Conservation (phyloP, 495 filamentous ascomycete genomes). For the Podospora appendiculata region DNA sequence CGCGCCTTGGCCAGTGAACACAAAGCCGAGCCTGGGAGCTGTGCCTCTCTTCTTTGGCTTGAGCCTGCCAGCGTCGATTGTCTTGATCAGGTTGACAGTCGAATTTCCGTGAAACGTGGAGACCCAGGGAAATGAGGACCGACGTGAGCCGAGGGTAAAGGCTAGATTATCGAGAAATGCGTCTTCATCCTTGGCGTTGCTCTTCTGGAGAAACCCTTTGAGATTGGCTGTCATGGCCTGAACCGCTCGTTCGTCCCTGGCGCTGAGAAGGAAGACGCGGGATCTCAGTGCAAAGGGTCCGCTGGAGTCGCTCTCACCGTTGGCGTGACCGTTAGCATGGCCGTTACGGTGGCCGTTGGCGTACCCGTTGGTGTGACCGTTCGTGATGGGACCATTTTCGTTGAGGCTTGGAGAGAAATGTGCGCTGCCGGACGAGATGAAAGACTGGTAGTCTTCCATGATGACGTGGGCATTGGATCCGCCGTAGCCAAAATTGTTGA, state of each 20-base stretch:
- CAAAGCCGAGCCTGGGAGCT: slow-evolving; percentile 16
- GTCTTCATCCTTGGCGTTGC: slow-evolving; percentile 5
- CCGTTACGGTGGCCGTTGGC: slow-evolving; percentile 3
- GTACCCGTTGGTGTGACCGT: slow-evolving; percentile 5
- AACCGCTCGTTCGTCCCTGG: slow-evolving; percentile 27
- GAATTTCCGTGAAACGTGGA: slow-evolving; percentile 7
- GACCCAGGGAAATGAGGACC: slow-evolving; percentile 23
- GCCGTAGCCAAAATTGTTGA: slow-evolving; percentile 39
- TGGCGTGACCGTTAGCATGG: not conserved
- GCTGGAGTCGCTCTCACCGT: not conserved
- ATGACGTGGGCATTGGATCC: slow-evolving; percentile 34
- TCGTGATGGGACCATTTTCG: slow-evolving; percentile 2
- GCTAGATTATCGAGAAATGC: slow-evolving; percentile 22
- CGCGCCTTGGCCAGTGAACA: slow-evolving; percentile 42
- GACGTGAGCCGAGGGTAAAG: slow-evolving; percentile 23
- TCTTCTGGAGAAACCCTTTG: slow-evolving; percentile 1
- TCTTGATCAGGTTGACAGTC: slow-evolving; percentile 8
- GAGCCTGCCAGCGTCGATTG: slow-evolving; percentile 11
- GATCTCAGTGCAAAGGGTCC: slow-evolving; percentile 3
- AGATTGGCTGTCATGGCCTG: slow-evolving; percentile 25
- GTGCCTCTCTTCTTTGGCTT: slow-evolving; percentile 6
- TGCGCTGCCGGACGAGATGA: not conserved
- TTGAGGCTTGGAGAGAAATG: not conserved
- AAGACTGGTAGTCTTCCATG: slow-evolving; percentile 20
- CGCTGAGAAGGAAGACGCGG: slow-evolving; percentile 32